Conservation (phyloP, 371 early-diverging fungal genomes). For the Pancytospora epiphaga region DNA sequence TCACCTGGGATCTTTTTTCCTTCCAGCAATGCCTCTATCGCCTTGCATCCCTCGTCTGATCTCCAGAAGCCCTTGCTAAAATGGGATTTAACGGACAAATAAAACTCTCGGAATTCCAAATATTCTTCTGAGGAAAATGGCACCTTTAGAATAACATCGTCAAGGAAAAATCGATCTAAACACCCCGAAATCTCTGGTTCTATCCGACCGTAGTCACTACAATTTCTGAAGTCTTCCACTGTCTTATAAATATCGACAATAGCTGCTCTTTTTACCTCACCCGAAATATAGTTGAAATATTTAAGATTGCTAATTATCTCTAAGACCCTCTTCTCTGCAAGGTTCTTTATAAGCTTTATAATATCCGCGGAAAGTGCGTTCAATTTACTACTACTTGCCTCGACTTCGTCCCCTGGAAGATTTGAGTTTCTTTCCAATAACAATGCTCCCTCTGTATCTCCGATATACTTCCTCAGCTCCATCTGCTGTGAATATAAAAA, state of each 20-base stretch:
- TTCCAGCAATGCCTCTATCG: slow-evolving; percentile 35
- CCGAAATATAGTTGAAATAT: slow-evolving; percentile 33
- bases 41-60: slow-evolving; percentile 22
- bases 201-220: slow-evolving; percentile 14
- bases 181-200: background rate
- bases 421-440: background rate
- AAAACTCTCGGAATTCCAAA: slow-evolving; percentile 30
- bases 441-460: slow-evolving; percentile 24
- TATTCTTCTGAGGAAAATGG: slow-evolving; percentile 24
- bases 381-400: background rate
- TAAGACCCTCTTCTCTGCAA: slow-evolving; percentile 34
- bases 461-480: slow-evolving; percentile 31
- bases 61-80: slow-evolving; percentile 39
- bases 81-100: slow-evolving; percentile 13
- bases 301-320: slow-evolving; percentile 21
- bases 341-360: slow-evolving; percentile 38
- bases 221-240: slow-evolving; percentile 32
- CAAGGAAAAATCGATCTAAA: slow-evolving; percentile 44
- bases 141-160: slow-evolving; percentile 28
- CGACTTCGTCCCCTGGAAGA: background rate
- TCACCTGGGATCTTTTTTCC: slow-evolving; percentile 8
- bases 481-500: slow-evolving; percentile 38
- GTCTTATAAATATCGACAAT: slow-evolving; percentile 21
- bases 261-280: slow-evolving; percentile 8
- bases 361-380: slow-evolving; percentile 27